phyloP scores from a whole-genome alignment of 495 filamentous ascomycete species.

The Trichoderma gamsii region DNA sequence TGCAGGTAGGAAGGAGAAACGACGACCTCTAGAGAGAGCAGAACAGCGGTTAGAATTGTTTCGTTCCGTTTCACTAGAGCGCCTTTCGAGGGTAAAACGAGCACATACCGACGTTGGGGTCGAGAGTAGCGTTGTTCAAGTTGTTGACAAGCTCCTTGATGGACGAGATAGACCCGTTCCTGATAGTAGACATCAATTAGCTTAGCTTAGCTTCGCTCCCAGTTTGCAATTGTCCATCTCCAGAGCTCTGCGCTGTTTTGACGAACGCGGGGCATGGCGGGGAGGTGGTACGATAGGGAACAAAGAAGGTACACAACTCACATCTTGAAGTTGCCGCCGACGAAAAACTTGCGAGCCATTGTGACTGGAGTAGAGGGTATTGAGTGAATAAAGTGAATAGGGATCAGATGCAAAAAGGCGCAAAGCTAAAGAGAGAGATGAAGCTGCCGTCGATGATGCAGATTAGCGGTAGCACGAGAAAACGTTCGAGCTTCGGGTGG shows the following conservation, averaged over 20 bases:
- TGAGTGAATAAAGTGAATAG: conserved; percentile 8
- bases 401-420: conserved; percentile 4
- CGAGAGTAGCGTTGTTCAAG: conserved; percentile 73
- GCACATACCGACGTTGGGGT: conserved; percentile 57
- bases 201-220: neutral
- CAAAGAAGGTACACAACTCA: conserved; percentile 27
- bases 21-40: conserved; percentile 66
- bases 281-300: conserved; percentile 22
- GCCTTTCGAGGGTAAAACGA: neutral
- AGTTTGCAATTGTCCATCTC: neutral
- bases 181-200: conserved; percentile 27
- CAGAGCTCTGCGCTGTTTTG: conserved; percentile 23
- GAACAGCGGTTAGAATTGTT: neutral
- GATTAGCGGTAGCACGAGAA: neutral
- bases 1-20: conserved; percentile 87
- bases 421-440: neutral
- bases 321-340: conserved; percentile 99
- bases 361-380: conserved; percentile 25
- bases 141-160: conserved; percentile 82
- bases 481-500: conserved; percentile 6
- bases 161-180: conserved; percentile 86
- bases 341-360: conserved; percentile 97
- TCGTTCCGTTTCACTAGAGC: neutral
- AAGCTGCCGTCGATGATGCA: neutral
- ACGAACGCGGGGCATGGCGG: neutral